Conservation (phyloP, 169 alveolate species). For the Eimeria praecox region DNA sequence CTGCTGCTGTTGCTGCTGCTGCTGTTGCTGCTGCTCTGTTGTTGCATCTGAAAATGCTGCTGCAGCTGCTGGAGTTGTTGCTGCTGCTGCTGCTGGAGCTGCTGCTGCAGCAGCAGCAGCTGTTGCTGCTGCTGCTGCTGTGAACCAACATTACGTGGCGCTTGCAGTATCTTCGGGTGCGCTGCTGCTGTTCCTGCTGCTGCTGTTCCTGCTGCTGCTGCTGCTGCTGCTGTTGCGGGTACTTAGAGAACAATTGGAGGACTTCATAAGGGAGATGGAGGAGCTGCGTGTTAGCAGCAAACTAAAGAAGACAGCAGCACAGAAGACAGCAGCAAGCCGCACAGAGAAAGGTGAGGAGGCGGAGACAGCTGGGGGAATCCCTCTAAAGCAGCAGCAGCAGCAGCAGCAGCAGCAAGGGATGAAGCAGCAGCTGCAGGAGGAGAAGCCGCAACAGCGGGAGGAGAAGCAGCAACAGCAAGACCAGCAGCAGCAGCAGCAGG, state of each 20-base stretch:
- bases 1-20: slow-evolving; percentile 3
- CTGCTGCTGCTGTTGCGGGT: slow-evolving; percentile 22
- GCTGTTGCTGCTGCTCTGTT: background rate
- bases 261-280: background rate
- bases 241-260: slow-evolving; percentile 42
- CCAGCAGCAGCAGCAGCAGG: background rate
- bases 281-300: slow-evolving; percentile 22
- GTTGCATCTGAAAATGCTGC: no score
- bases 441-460: background rate
- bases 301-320: slow-evolving; percentile 24
- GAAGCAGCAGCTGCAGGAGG: slow-evolving; percentile 4
- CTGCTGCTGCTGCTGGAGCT: background rate
- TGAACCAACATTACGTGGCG: background rate
- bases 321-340: background rate
- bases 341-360: slow-evolving; percentile 3
- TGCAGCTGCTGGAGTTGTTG: background rate
- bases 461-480: background rate
- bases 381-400: background rate
- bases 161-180: background rate
- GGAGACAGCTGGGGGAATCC: background rate
- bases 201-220: background rate
- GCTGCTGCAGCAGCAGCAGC: background rate
- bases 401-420: slow-evolving; percentile 7
- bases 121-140: background rate
- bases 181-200: background rate